Percentiles rank a stretch among this genome's conserved stretches.
Conservation (phyloP, 805 yeast genomes). For the Metschnikowia gelsemii region DNA sequence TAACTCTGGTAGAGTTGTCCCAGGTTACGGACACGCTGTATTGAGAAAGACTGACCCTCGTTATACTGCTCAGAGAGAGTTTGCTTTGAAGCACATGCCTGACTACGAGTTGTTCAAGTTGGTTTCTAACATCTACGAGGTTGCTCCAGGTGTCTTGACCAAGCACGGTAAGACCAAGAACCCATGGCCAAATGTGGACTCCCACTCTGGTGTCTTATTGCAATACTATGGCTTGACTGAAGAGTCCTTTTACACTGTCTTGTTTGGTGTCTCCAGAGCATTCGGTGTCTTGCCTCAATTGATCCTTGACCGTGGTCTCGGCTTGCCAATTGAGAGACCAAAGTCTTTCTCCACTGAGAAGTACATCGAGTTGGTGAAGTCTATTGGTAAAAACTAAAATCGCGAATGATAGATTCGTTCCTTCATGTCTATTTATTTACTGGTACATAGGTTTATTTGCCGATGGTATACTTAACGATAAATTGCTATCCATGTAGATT, state of each 20-base stretch:
- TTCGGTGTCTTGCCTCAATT: slow-evolving; percentile 77
- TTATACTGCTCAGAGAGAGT: slow-evolving; percentile 69
- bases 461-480: slow-evolving; percentile 14
- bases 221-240: slow-evolving; percentile 78
- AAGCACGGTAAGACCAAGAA: slow-evolving; percentile 83
- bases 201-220: slow-evolving; percentile 74
- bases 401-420: slow-evolving; percentile 2
- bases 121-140: slow-evolving; percentile 61
- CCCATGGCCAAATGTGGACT: slow-evolving; percentile 84
- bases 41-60: slow-evolving; percentile 82
- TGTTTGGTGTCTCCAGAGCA: slow-evolving; percentile 80
- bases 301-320: slow-evolving; percentile 74
- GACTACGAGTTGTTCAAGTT: slow-evolving; percentile 64
- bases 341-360: slow-evolving; percentile 45
- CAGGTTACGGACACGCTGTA: slow-evolving; percentile 89
- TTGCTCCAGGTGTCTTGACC: slow-evolving; percentile 73
- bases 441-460: slow-evolving; percentile 12
- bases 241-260: slow-evolving; percentile 72
- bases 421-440: slow-evolving; percentile 19
- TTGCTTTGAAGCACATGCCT: slow-evolving; percentile 61
- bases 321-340: slow-evolving; percentile 81
- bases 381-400: slow-evolving; percentile 22
- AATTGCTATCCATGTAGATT: not conserved
- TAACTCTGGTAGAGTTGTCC: slow-evolving; percentile 74
- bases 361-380: slow-evolving; percentile 26